Evolutionary conservation across 1,139 yeast genomes (phyloP), one percentile per base, ranked within the genome.

Genomic region (Saccharomyces uvarum): DNA sequence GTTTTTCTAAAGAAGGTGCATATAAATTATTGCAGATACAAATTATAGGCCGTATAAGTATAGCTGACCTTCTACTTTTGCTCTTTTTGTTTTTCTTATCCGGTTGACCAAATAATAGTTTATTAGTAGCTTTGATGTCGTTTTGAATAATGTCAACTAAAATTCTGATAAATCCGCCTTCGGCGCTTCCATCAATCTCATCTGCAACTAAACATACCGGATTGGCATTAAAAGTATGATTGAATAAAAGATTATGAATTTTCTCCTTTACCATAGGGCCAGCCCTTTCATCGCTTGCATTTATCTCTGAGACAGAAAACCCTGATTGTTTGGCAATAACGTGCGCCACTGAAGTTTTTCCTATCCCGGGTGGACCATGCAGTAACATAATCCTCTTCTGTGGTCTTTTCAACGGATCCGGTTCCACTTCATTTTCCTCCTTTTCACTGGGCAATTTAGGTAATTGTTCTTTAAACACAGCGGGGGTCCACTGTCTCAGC

Each of bases 361-460:
- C 99, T n/a, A 88, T 78, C 1, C 99, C 99, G 0, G 97, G 91
- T 0, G 97, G 95, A 0, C 99, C 99, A 67, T 86, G 89, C 2
- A 93, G 78, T 51, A 93, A 73, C 44, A 93, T 68, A 0, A 93
- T 77, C 61, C 82, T 86, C 54, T 77, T 77, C n/a, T 70, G 73
- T 0, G 98, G 98, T 51, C 98, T 76, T 5, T 84, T 82, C 49
- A 79, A 74, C 0, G 80, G 77, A 67, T 89, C 96, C 0, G 59
- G 54, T 19, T 38, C 44, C 19, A 52, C 51, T 3, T 49, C 51
- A 3, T 49, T 54, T 5, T 49, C 53, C 26, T 53, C 58, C 2
- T 54, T 53, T 16, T 55, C 52, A 4, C 51, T 47, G 2, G 57
- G 54, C 4, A 53, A 38, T 53, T 64, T 63, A 1, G 67, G 63